These are phyloP conservation scores for Diplodia mutila DNA, from an alignment of 2,329 filamentous ascomycete genomes.

Conservation along the genomic window DNA sequence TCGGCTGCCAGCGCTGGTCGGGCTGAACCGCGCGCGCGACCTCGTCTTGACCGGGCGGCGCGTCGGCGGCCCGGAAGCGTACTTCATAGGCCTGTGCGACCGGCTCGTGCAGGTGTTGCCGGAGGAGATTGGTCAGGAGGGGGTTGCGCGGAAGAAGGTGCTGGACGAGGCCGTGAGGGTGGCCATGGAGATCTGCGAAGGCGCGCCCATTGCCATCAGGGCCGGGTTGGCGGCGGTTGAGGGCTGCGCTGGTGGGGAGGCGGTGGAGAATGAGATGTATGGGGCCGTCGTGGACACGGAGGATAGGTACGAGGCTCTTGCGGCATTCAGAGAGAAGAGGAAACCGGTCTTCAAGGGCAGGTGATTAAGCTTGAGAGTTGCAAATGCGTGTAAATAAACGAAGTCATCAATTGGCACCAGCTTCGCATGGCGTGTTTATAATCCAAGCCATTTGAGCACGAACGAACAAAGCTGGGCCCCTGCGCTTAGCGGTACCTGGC, in stretches of 20 bases:
- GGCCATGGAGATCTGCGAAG: constrained; percentile 84
- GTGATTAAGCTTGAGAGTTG: constrained; percentile 27
- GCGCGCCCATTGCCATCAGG: constrained; percentile 80
- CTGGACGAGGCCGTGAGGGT: constrained; percentile 76
- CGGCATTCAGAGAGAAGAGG: constrained; percentile 79
- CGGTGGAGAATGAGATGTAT: constrained; percentile 86
- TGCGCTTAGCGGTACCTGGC: neutral
- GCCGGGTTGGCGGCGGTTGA: constrained; percentile 79
- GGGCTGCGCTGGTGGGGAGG: constrained; percentile 66
- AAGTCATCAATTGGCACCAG: neutral
- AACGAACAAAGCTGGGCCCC: neutral
- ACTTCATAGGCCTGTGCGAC: constrained; percentile 88
- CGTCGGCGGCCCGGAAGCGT: constrained; percentile 81
- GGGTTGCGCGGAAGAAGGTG: constrained; percentile 66
- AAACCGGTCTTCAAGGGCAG: constrained; percentile 68
- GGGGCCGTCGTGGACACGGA: constrained; percentile 79
- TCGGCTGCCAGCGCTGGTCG: constrained; percentile 80
- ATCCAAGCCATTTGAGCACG: no score
- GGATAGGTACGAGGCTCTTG: constrained; percentile 85
- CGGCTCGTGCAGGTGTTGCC: constrained; percentile 80
- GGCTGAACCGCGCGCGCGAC: constrained; percentile 80
- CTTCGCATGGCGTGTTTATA: neutral
- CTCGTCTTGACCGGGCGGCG: constrained; percentile 88
- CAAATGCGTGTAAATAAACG: neutral
- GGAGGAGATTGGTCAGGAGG: constrained; percentile 55